A percentile compares a stretch with the other conserved stretches of the same genome.
phyloP scores from a whole-genome alignment of 352 stramenopile genomes.

The Sclerospora graminicola region DNA sequence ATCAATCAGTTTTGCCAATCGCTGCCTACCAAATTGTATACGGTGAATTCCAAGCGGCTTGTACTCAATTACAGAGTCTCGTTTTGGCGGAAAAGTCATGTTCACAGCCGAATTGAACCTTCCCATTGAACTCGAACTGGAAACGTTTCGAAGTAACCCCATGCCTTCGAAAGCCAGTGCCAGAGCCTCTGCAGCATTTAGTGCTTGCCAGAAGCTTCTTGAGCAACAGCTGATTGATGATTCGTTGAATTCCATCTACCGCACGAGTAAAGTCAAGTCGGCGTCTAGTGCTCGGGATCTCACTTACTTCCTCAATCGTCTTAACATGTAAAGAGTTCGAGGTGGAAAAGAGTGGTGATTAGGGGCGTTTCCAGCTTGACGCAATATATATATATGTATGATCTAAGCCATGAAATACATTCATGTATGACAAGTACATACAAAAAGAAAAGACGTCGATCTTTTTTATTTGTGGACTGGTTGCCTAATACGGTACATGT shows the following conservation, averaged over 20 bases:
- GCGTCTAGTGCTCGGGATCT: conserved; percentile 35
- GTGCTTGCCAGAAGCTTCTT: conserved; percentile 43
- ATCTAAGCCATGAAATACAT: too few relatives aligned
- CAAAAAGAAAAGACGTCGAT: too few relatives aligned
- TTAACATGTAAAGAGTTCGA: conserved; percentile 31
- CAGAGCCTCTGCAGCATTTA: conserved; percentile 47
- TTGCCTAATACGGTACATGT: too few relatives aligned
- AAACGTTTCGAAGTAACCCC: conserved; percentile 30
- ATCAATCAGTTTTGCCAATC: conserved; percentile 77
- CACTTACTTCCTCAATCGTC: conserved; percentile 35
- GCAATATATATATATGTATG: too few relatives aligned
- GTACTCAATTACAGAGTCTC: conserved; percentile 33
- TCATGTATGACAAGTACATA: too few relatives aligned
- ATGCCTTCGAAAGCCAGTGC: conserved; percentile 47
- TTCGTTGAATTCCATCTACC: conserved; percentile 69
- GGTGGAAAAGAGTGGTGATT: too few relatives aligned
- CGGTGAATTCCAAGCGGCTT: conserved; percentile 41
- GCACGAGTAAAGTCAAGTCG: conserved; percentile 37
- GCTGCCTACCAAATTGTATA: conserved; percentile 42
- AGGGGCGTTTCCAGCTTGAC: too few relatives aligned
- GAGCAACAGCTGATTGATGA: conserved; percentile 43
- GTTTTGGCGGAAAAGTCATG: conserved; percentile 23
- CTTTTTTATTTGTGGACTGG: too few relatives aligned
- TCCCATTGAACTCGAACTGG: conserved; percentile 39
- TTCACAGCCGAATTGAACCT: conserved; percentile 46